These are phyloP conservation scores for Acaromyces ingoldii DNA, from an alignment of 1,284 basidiomycete genomes.

Conservation along the genomic window DNA sequence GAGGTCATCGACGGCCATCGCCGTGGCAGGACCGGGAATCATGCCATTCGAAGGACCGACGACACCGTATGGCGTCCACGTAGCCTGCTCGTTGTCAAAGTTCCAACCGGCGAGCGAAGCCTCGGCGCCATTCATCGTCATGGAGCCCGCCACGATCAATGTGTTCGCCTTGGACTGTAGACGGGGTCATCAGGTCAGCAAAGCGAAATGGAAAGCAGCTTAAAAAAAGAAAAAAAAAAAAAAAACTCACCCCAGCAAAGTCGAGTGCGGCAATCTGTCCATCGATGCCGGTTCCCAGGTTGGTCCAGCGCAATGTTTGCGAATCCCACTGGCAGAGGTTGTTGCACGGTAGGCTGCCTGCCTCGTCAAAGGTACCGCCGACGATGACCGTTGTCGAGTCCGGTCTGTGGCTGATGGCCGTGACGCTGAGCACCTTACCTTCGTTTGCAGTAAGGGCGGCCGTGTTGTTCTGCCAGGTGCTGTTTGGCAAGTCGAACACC, in stretches of 20 bases:
- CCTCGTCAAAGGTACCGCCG: slow-evolving; percentile 75
- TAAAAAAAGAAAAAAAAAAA: neutral
- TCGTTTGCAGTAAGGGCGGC: slow-evolving; percentile 23
- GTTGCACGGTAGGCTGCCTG: slow-evolving; percentile 70
- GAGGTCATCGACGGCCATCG: slow-evolving; percentile 74
- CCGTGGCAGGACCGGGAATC: slow-evolving; percentile 83
- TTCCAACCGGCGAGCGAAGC: slow-evolving; percentile 69
- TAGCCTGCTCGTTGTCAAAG: slow-evolving; percentile 59
- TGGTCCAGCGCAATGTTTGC: slow-evolving; percentile 67
- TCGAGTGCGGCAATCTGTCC: slow-evolving; percentile 75
- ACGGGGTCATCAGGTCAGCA: too few species aligned
- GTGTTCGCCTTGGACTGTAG: slow-evolving; percentile 21
- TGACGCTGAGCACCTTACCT: slow-evolving; percentile 61
- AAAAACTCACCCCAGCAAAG: slow-evolving; percentile 63
- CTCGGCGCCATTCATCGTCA: slow-evolving; percentile 61
- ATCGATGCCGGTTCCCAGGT: slow-evolving; percentile 72
- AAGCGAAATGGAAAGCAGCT: neutral
- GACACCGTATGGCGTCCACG: slow-evolving; percentile 61
- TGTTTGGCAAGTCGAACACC: slow-evolving; percentile 31
- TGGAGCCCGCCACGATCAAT: slow-evolving; percentile 60
- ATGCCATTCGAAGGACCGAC: slow-evolving; percentile 61
- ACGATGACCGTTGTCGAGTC: slow-evolving; percentile 68
- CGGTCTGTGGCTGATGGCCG: slow-evolving; percentile 66
- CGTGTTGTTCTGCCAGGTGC: slow-evolving; percentile 26
- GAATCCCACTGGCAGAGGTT: slow-evolving; percentile 76